Evolutionary conservation across 768 basidiomycete species (phyloP), one percentile per base, ranked within the genome.

Genomic region (Calocybe cyanea): DNA sequence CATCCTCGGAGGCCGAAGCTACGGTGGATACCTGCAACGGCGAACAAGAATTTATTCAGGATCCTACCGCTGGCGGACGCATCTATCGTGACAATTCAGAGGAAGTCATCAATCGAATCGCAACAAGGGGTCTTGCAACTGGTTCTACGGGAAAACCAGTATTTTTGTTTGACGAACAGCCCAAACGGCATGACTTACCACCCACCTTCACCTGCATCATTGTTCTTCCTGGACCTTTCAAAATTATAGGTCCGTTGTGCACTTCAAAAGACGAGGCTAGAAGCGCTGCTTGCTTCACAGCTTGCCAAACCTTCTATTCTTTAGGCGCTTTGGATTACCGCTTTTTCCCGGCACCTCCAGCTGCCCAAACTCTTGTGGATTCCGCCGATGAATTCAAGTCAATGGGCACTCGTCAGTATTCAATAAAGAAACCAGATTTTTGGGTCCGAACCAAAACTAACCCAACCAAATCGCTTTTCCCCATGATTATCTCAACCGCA

Each of bases 1-100:
- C 25, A 5, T 6, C 25, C 25, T 28, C n/a, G n/a, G n/a, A 11
- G 25, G 11, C 25, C 25, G 58, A 73, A n/a, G 76, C 72, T 49
- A 64, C 68, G 33, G 74, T 73, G 0, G 77, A 78, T 45, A 72
- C 65, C 38, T n/a, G n/a, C n/a, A n/a, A 77, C 76, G 11, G 74
- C 73, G 23, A 75, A 80, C 13, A 63, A 65, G 51, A 61, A 15
- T 77, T 52, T 49, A 71, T 90, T 36, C 62, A 71, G 50, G 85
- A 90, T 56, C 77, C 88, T 1, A 72, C 75, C 2, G 81, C 84
- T 9, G 71, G 81, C 37, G 74, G 77, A 17, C 72, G 73, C 38
- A 72, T 92, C 41, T 75, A 75, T 54, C 64, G 67, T n/a, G 66
- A 72, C 39, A 76, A 87, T 57, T 6, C 25, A 28, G 81, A 86